Evolutionary conservation across 163 green algal species (phyloP).

Genomic region (Scenedesmus sp.): DNA sequence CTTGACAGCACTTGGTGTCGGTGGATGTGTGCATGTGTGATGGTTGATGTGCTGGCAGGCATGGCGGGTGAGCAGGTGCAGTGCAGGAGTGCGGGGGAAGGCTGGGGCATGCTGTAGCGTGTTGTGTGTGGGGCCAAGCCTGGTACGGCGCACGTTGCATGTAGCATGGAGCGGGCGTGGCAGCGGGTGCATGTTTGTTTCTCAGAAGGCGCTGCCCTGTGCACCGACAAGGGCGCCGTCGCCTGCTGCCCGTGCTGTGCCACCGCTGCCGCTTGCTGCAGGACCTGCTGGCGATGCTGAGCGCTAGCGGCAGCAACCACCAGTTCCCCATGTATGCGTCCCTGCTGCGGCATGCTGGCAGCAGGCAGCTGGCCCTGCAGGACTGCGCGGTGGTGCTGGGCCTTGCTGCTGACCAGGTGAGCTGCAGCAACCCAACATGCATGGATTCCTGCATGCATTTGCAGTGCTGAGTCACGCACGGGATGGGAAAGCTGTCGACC

Average conservation of each 20-base stretch:
- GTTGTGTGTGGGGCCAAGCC: too few relatives aligned
- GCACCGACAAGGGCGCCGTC: background rate
- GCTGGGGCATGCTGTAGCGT: background rate
- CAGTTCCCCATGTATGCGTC: constrained; percentile 49
- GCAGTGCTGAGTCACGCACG: background rate
- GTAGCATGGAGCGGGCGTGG: background rate
- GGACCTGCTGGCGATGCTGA: constrained; percentile 29
- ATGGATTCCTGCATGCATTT: background rate
- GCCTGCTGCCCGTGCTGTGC: background rate
- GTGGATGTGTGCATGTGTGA: background rate
- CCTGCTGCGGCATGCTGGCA: constrained; percentile 49
- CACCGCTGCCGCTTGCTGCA: constrained; percentile 1
- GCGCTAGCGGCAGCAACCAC: constrained; percentile 15
- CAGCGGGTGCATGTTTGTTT: background rate
- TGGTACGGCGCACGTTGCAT: too few relatives aligned
- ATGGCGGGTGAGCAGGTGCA: too few relatives aligned
- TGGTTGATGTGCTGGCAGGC: background rate
- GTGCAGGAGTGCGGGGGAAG: too few relatives aligned
- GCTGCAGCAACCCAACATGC: background rate
- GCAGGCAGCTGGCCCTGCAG: constrained; percentile 5
- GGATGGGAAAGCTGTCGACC: background rate
- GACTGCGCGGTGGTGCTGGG: constrained; percentile 36
- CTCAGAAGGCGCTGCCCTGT: background rate
- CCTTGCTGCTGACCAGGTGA: constrained; percentile 13
- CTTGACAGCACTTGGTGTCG: too few relatives aligned